Conservation (phyloP, 208 protist genomes). For the Strigomonas culicis region DNA sequence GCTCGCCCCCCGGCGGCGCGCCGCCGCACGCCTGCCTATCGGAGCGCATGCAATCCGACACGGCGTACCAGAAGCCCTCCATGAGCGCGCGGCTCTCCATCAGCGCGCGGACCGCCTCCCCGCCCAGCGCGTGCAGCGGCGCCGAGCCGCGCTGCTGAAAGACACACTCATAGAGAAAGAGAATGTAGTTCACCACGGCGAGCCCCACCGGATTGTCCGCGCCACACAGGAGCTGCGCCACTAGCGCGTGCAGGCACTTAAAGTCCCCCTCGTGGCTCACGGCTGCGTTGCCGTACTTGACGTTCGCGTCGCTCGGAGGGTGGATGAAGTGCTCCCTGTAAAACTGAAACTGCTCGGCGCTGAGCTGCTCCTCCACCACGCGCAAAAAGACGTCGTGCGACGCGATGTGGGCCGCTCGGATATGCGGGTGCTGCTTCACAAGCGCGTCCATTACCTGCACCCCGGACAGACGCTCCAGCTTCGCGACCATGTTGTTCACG, state of each 20-base stretch:
- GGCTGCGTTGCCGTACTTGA: slow-evolving; percentile 80
- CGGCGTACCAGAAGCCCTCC: background rate
- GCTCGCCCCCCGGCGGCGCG: too few species aligned
- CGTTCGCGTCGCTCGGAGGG: background rate
- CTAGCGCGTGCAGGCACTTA: slow-evolving; percentile 87
- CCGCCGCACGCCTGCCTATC: too few species aligned
- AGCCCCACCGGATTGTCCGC: slow-evolving; percentile 58
- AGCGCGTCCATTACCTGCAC: slow-evolving; percentile 30
- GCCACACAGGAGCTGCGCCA: slow-evolving; percentile 66
- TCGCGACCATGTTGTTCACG: slow-evolving; percentile 75
- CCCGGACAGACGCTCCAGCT: slow-evolving; percentile 57
- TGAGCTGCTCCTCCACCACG: slow-evolving; percentile 39
- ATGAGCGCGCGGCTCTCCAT: background rate
- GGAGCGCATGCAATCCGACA: too few species aligned
- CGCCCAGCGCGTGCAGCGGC: background rate
- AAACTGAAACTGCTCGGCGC: slow-evolving; percentile 54
- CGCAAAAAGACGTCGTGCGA: slow-evolving; percentile 53
- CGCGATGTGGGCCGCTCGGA: slow-evolving; percentile 32
- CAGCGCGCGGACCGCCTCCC: background rate
- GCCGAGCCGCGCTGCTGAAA: background rate
- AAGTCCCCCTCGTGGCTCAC: slow-evolving; percentile 67
- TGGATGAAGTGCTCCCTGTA: slow-evolving; percentile 60
- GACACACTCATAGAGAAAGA: slow-evolving; percentile 30
- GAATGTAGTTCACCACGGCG: slow-evolving; percentile 53
- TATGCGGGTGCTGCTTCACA: slow-evolving; percentile 19